Conservation (phyloP, 106 monocot species). For the Ottelia alismoides region DNA sequence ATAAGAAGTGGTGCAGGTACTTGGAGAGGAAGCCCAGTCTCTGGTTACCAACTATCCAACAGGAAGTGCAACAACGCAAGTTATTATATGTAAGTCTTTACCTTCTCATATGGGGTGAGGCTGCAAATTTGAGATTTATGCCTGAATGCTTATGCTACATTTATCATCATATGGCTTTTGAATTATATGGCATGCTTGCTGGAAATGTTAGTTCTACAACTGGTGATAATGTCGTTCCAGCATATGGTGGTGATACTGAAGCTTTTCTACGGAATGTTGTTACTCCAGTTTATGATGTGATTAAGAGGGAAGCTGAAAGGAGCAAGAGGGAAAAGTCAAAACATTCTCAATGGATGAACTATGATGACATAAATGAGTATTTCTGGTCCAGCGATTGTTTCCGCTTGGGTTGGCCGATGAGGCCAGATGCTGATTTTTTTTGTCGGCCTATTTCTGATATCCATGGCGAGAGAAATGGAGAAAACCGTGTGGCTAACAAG, state of each 20-base stretch:
- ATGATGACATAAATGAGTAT: conserved; percentile 82
- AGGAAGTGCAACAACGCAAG: conserved; percentile 93
- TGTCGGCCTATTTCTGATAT: conserved; percentile 15
- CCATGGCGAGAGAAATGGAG: too few relatives aligned
- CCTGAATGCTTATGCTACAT: conserved; percentile 99
- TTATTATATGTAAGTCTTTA: conserved; percentile 92
- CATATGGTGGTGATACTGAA: conserved; percentile 75
- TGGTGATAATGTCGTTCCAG: conserved; percentile 57
- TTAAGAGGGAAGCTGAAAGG: conserved; percentile 73
- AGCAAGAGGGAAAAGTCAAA: conserved; percentile 57
- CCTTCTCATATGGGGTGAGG: conserved; percentile 99
- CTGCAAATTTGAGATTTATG: conserved; percentile 95
- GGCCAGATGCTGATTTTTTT: conserved; percentile 89
- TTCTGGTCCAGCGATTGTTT: conserved; percentile 74
- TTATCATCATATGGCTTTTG: conserved; percentile 94
- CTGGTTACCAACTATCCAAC: conserved; percentile 82
- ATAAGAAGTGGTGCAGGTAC: conserved; percentile 95
- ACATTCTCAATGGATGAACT: conserved; percentile 90
- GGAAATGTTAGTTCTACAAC: conserved; percentile 65
- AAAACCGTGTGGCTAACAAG: conserved; percentile 6
- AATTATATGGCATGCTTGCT: conserved; percentile 66
- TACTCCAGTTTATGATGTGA: conserved; percentile 65
- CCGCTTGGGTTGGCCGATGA: conserved; percentile 87
- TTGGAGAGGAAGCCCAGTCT: conserved; percentile 82
- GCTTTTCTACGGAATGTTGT: conserved; percentile 66